Percentiles rank a stretch among this genome's conserved stretches.
These are phyloP conservation scores for Fusarium duplospermum DNA, from an alignment of 2,329 filamentous ascomycete species.

Conservation along the genomic window DNA sequence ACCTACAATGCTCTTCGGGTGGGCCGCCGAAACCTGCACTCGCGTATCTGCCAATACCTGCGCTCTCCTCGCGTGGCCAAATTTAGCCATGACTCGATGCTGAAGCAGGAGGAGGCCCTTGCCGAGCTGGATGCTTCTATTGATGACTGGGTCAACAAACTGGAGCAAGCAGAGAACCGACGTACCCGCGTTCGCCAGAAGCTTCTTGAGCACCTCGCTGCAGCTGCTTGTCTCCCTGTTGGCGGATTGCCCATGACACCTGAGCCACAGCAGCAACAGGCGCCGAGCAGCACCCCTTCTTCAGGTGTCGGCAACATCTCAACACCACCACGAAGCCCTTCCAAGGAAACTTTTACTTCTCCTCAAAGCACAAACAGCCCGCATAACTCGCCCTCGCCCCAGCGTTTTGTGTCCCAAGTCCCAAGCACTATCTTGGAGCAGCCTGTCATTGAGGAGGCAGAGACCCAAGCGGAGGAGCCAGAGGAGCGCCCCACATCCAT, in stretches of 20 bases:
- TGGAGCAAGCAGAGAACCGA: constrained; percentile 84
- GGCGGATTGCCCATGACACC: constrained; percentile 45
- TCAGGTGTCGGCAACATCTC: constrained; percentile 58
- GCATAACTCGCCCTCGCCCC: constrained; percentile 60
- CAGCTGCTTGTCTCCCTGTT: constrained; percentile 67
- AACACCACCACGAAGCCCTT: constrained; percentile 70
- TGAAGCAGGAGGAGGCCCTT: constrained; percentile 84
- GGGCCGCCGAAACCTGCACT: constrained; percentile 81
- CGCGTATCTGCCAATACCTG: constrained; percentile 81
- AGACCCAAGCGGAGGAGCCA: constrained; percentile 39
- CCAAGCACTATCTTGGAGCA: constrained; percentile 68
- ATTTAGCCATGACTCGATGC: constrained; percentile 79
- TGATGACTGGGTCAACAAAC: constrained; percentile 82
- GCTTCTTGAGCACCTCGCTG: constrained; percentile 83
- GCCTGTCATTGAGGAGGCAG: constrained; percentile 58
- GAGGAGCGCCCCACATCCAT: constrained; percentile 43
- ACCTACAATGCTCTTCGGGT: constrained; percentile 80
- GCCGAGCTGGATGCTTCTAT: constrained; percentile 82
- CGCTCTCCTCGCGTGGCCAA: constrained; percentile 76
- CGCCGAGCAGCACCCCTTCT: constrained; percentile 52
- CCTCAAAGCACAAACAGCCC: constrained; percentile 44
- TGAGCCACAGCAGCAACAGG: constrained; percentile 57
- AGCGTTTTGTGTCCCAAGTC: constrained; percentile 64
- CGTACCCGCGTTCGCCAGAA: constrained; percentile 81
- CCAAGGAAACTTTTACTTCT: constrained; percentile 54